Evolutionary conservation across 2,329 filamentous ascomycete species (phyloP), one percentile per base, ranked within the genome.

Genomic region (Aspergillus novoparasiticus): DNA sequence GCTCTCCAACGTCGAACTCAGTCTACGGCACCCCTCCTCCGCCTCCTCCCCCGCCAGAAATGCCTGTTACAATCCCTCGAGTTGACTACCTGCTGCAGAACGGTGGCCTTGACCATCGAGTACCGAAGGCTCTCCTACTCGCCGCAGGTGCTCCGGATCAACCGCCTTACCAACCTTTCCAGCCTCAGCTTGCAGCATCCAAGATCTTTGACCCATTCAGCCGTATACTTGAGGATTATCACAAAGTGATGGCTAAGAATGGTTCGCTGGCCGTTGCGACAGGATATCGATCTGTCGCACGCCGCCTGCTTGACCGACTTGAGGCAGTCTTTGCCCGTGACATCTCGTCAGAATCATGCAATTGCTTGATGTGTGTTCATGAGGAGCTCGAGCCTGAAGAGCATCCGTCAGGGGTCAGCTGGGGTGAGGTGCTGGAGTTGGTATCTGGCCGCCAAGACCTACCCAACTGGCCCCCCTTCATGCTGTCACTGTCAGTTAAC

Each of bases 271-370:
- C 95, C 2, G 95, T 98, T 1, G 95, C 95, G 19, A 98, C 94
- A 0, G 95, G 95, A 6, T 97, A 98, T 76, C 89, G 92, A 59
- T 97, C 94, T 0, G 91, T 98, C n/a, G 95, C 95, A 4, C 89
- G 95, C 6, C 87, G 94, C 58, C 81, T 98, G 28, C 85, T 98
- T 6, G 94, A 99, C 78, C 88, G 95, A 43, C 83, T 99, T 4
- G 94, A 97, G 75, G 92, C 94, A 61, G 93, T 99, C 10, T 98
- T 99, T 78, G 94, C 93, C 2, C 86, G 95, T 64, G 94, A 98
- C 73, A 89, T 99, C 41, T 94, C 94, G 0, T 89, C 89, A 0
- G 89, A 97, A 72, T 88, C 90, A n/a, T 98, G 94, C 75, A 82
- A 84, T 50, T 98, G 94, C 76, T 83, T 95, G 61, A 92, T 97